Evolutionary conservation across 495 filamentous ascomycete species (phyloP).

Genomic region (Neurospora cerealis): DNA sequence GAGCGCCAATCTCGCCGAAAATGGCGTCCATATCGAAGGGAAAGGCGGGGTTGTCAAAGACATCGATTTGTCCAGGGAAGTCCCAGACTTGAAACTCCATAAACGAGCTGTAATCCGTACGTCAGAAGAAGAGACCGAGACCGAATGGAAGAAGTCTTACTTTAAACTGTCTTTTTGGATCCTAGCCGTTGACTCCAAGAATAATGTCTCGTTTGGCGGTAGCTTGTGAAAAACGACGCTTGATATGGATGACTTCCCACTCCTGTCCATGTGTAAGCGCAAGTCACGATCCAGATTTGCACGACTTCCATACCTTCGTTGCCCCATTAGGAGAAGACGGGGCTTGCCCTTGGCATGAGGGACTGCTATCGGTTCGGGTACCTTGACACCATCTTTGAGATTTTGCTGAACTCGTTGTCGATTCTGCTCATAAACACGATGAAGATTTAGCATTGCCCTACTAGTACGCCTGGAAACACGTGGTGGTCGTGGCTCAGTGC

Average conservation of each 20-base stretch:
- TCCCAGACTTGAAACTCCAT: slow-evolving; percentile 99
- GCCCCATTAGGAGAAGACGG: slow-evolving; percentile 85
- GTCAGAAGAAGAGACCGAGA: slow-evolving; percentile 8
- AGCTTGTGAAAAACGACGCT: slow-evolving; percentile 98
- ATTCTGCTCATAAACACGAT: slow-evolving; percentile 48
- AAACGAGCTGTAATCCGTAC: slow-evolving; percentile 56
- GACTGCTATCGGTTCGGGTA: slow-evolving; percentile 28
- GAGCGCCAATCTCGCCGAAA: slow-evolving; percentile 82
- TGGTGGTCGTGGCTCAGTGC: slow-evolving; percentile 12
- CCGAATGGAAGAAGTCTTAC: slow-evolving; percentile 31
- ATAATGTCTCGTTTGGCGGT: slow-evolving; percentile 87
- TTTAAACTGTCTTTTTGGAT: slow-evolving; percentile 91
- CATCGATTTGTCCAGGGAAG: slow-evolving; percentile 87
- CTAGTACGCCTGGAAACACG: slow-evolving; percentile 23
- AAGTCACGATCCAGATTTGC: background rate
- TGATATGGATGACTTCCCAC: slow-evolving; percentile 94
- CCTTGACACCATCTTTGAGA: slow-evolving; percentile 24
- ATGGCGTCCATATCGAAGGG: slow-evolving; percentile 76
- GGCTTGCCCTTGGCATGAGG: slow-evolving; percentile 55
- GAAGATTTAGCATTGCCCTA: slow-evolving; percentile 44
- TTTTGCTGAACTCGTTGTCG: slow-evolving; percentile 34
- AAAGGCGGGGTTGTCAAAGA: slow-evolving; percentile 58
- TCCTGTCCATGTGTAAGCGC: slow-evolving; percentile 45
- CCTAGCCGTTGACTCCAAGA: slow-evolving; percentile 83
- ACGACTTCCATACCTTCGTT: slow-evolving; percentile 59